These are phyloP conservation scores for Saraca asoca DNA, from an alignment of 331 rosid genomes.

Conservation along the genomic window DNA sequence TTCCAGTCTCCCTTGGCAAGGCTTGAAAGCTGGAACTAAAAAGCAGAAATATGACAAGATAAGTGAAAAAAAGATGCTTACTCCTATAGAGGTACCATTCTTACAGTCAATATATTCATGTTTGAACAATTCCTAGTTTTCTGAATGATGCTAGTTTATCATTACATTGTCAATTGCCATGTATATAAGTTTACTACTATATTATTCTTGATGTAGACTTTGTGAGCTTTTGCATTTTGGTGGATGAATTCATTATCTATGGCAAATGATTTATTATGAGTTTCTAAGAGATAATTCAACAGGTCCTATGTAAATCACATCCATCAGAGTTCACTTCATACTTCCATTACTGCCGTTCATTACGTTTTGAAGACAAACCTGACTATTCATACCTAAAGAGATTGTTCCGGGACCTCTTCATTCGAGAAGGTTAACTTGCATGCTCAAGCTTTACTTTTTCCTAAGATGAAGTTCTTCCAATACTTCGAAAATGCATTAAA, in stretches of 20 bases:
- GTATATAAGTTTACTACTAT: background rate
- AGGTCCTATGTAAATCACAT: conserved; percentile 90
- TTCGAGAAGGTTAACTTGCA: conserved; percentile 76
- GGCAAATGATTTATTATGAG: conserved; percentile 31
- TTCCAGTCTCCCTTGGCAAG: conserved; percentile 99
- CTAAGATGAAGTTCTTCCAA: conserved; percentile 1
- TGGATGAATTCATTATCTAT: background rate
- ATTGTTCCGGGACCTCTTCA: conserved; percentile 95
- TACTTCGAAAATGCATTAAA: conserved; percentile 12
- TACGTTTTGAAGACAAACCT: conserved; percentile 97
- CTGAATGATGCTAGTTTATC: background rate
- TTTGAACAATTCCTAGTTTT: no score
- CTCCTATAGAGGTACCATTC: conserved; percentile 80
- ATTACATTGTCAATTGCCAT: no score
- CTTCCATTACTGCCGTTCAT: conserved; percentile 88
- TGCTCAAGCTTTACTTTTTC: conserved; percentile 20
- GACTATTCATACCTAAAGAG: conserved; percentile 93
- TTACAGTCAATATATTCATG: no score
- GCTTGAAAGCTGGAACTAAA: conserved; percentile 92
- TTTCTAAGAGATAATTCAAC: conserved; percentile 23
- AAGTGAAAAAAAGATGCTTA: conserved; percentile 97
- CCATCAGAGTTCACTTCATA: conserved; percentile 91
- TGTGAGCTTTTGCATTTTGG: background rate
- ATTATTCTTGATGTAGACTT: background rate
- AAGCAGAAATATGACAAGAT: conserved; percentile 97